These are phyloP conservation scores for Sorghum bicolor DNA, from an alignment of 176 grass and related monocot genomes.

Conservation along the genomic window DNA sequence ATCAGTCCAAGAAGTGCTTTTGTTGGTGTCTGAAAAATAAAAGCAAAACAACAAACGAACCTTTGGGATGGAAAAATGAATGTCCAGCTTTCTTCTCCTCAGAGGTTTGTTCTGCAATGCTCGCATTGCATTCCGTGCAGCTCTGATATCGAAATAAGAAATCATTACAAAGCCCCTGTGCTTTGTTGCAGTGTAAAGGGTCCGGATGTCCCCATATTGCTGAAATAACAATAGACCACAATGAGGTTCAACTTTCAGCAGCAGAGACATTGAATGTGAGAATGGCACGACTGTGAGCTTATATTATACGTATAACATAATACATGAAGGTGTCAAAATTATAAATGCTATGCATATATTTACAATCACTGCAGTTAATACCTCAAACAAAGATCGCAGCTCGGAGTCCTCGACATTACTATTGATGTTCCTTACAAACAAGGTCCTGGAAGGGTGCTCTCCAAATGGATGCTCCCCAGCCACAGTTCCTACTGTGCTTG, in stretches of 20 bases:
- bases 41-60: slow-evolving; percentile 24
- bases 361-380: slow-evolving; percentile 32
- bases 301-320: background rate
- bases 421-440: slow-evolving; percentile 98
- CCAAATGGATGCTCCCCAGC: slow-evolving; percentile 89
- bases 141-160: slow-evolving; percentile 92
- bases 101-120: slow-evolving; percentile 81
- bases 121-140: slow-evolving; percentile 77
- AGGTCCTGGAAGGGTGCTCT: slow-evolving; percentile 95
- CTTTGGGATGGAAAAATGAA: slow-evolving; percentile 97
- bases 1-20: background rate
- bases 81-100: slow-evolving; percentile 85
- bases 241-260: slow-evolving; percentile 23
- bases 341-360: background rate
- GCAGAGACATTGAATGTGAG: background rate
- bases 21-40: background rate
- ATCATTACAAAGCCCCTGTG: slow-evolving; percentile 97
- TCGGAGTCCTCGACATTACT: slow-evolving; percentile 96
- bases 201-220: slow-evolving; percentile 90
- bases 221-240: slow-evolving; percentile 37
- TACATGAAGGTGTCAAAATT: slow-evolving; percentile 9
- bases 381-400: slow-evolving; percentile 89
- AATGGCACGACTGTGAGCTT: background rate
- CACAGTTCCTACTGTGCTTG: slow-evolving; percentile 55
- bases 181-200: slow-evolving; percentile 84